A percentile compares a stretch with the other conserved stretches of the same genome.
Evolutionary conservation across 2,329 filamentous ascomycete species (phyloP).

Genomic region (Arthrobotrys megalospora): DNA sequence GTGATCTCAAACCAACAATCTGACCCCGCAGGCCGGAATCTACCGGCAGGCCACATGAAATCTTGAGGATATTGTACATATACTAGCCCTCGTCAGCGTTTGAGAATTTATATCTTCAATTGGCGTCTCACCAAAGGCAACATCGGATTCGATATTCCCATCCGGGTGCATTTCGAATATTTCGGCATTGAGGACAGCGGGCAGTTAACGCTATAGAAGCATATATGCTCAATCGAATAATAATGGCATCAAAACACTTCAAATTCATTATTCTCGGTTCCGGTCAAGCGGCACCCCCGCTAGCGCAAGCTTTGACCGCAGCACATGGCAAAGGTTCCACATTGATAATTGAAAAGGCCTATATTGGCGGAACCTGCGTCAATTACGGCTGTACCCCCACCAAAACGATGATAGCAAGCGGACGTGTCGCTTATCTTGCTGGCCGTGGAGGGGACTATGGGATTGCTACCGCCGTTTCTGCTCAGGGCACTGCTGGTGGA

Average conservation of each 20-base stretch:
- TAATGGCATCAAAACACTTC: constrained; percentile 65
- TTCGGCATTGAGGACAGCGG: too few relatives aligned
- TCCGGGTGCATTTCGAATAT: too few relatives aligned
- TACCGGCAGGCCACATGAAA: neutral
- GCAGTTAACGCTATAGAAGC: too few relatives aligned
- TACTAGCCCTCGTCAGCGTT: too few relatives aligned
- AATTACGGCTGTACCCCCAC: constrained; percentile 74
- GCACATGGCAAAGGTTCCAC: constrained; percentile 68
- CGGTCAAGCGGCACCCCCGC: constrained; percentile 71
- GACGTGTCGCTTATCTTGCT: constrained; percentile 70
- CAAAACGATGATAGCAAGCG: constrained; percentile 74
- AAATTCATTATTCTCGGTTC: constrained; percentile 72
- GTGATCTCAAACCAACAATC: constrained; percentile 10
- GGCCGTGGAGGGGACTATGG: constrained; percentile 70
- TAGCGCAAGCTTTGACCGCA: constrained; percentile 70
- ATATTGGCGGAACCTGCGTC: constrained; percentile 73
- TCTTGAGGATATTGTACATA: too few relatives aligned
- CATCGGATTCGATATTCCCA: too few relatives aligned
- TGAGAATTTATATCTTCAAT: too few relatives aligned
- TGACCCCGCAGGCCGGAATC: constrained; percentile 6
- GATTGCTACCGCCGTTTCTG: constrained; percentile 65
- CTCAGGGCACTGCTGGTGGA: constrained; percentile 59
- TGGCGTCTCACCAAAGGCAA: too few relatives aligned
- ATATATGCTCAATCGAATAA: constrained; percentile 21
- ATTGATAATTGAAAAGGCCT: constrained; percentile 70